phyloP scores from a whole-genome alignment of 1,139 yeast species.

The Candida albicans region DNA sequence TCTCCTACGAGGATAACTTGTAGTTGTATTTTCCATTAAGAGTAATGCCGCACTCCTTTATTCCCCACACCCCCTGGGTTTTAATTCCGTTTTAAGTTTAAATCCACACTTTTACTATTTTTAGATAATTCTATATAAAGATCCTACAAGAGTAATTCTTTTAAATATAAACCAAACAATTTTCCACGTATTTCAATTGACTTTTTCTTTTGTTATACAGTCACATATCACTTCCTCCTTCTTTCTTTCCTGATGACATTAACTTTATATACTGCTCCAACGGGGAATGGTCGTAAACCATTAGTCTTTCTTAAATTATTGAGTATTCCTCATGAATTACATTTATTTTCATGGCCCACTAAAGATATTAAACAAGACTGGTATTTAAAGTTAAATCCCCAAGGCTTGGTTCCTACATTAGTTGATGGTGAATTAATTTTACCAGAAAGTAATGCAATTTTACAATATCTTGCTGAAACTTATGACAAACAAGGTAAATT shows the following conservation, averaged over 20 bases:
- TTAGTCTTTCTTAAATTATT: constrained; percentile 16
- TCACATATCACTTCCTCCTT: neutral
- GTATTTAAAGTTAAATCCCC: constrained; percentile 15
- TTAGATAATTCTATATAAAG: neutral
- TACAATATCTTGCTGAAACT: constrained; percentile 11
- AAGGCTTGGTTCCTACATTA: constrained; percentile 14
- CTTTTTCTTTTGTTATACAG: too few relatives aligned
- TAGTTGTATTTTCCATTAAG: too few relatives aligned
- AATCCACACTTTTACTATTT: neutral
- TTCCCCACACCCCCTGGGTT: too few relatives aligned
- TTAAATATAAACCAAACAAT: too few relatives aligned
- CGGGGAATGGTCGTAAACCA: constrained; percentile 23
- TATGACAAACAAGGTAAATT: constrained; percentile 12
- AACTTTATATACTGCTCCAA: constrained; percentile 17
- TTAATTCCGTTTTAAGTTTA: too few relatives aligned
- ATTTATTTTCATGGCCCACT: constrained; percentile 14
- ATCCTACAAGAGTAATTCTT: too few relatives aligned
- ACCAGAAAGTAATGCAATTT: constrained; percentile 14
- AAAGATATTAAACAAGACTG: constrained; percentile 14
- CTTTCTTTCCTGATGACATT: constrained; percentile 5
- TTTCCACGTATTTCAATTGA: too few relatives aligned
- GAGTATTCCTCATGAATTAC: constrained; percentile 13
- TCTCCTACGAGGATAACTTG: too few relatives aligned
- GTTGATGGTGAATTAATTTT: constrained; percentile 11
- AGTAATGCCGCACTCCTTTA: too few relatives aligned